These are phyloP conservation scores for Ocimum tenuiflorum DNA, from an alignment of 257 asterid species.

Conservation along the genomic window DNA sequence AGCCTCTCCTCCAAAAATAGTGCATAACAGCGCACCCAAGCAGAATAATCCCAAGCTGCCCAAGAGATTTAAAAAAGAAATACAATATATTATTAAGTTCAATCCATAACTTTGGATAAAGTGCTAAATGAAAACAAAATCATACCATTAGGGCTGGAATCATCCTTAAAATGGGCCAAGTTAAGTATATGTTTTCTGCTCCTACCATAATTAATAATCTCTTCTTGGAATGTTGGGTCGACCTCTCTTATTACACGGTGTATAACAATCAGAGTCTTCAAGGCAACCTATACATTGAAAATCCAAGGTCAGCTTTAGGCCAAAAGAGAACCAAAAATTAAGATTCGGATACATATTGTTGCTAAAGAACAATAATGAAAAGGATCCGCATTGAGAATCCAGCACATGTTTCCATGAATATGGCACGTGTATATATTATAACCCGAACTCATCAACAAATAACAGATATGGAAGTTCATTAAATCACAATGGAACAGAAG, in stretches of 20 bases:
- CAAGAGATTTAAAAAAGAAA: slow-evolving; percentile 20
- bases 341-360: neutral
- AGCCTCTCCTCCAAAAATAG: slow-evolving; percentile 92
- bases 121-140: slow-evolving; percentile 9
- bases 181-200: slow-evolving; percentile 83
- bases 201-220: slow-evolving; percentile 73
- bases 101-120: neutral
- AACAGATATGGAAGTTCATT: neutral
- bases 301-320: neutral
- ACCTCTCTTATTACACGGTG: slow-evolving; percentile 98
- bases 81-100: slow-evolving; percentile 10
- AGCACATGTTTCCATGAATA: too few species aligned
- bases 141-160: slow-evolving; percentile 88
- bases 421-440: neutral
- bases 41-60: slow-evolving; percentile 97
- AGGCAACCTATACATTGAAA: slow-evolving; percentile 60
- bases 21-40: slow-evolving; percentile 91
- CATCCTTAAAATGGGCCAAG: slow-evolving; percentile 91
- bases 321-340: neutral
- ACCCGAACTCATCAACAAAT: neutral
- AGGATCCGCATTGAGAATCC: too few species aligned
- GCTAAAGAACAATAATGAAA: neutral
- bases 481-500: neutral
- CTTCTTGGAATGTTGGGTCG: slow-evolving; percentile 96
- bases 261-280: slow-evolving; percentile 83